phyloP scores from a whole-genome alignment of 108 stramenopile species.

The Nannochloropsis granulata region DNA sequence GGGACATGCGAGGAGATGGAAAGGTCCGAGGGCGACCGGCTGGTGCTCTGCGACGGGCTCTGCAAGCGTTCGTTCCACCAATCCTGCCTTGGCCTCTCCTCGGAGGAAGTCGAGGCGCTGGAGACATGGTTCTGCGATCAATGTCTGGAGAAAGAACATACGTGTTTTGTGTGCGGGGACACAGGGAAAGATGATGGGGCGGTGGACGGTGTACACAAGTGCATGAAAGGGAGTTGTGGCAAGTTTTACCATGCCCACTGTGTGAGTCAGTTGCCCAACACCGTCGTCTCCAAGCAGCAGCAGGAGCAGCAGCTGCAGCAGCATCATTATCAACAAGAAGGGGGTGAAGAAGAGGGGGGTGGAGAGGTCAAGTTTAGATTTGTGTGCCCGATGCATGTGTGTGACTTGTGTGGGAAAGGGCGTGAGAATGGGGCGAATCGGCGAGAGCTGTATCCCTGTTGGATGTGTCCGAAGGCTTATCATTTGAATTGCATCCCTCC shows the following conservation, averaged over 20 bases:
- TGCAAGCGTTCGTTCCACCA: constrained; percentile 24
- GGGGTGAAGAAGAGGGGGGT: not conserved
- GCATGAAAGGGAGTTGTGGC: constrained; percentile 1
- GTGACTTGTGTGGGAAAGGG: constrained; percentile 65
- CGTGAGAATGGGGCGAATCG: constrained; percentile 1
- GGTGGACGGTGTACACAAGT: constrained; percentile 17
- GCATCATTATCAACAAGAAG: not conserved
- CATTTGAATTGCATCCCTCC: constrained; percentile 77
- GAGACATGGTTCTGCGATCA: constrained; percentile 25
- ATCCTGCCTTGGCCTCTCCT: constrained; percentile 9
- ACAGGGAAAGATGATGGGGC: constrained; percentile 13
- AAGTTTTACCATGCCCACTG: constrained; percentile 29
- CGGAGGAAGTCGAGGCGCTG: not conserved
- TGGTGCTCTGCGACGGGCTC: constrained; percentile 17
- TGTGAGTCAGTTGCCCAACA: constrained; percentile 9
- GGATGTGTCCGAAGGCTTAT: constrained; percentile 62
- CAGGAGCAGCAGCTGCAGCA: not conserved
- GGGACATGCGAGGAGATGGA: constrained; percentile 5
- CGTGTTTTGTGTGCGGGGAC: constrained; percentile 27
- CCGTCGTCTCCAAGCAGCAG: not conserved
- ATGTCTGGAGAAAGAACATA: constrained; percentile 14
- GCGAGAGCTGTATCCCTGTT: constrained; percentile 39
- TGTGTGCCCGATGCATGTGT: constrained; percentile 67
- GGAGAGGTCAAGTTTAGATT: constrained; percentile 38
- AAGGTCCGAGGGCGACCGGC: not conserved